A percentile compares a stretch with the other conserved stretches of the same genome.
These are phyloP conservation scores for Hypoxylon lienhwacheense DNA, from an alignment of 495 filamentous ascomycete genomes.

Conservation along the genomic window DNA sequence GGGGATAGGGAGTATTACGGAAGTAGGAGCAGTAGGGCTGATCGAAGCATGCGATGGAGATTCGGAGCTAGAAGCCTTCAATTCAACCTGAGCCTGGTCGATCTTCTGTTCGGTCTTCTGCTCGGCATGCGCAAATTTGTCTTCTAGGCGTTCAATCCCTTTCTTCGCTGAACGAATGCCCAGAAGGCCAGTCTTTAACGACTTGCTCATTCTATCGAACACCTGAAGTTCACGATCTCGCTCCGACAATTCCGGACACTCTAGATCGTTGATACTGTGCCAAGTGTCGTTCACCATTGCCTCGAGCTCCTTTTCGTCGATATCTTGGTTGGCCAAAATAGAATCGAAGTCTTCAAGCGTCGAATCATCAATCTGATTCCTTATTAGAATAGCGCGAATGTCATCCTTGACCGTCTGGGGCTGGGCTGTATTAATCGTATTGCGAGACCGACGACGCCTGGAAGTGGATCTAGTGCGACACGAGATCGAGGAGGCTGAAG, in stretches of 20 bases:
- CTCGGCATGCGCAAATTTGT: constrained; percentile 54
- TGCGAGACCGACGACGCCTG: constrained; percentile 41
- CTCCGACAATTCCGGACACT: constrained; percentile 36
- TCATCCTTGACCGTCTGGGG: constrained; percentile 54
- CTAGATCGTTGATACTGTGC: constrained; percentile 42
- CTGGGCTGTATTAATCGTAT: constrained; percentile 52
- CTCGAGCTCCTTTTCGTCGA: constrained; percentile 30
- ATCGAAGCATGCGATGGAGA: constrained; percentile 3
- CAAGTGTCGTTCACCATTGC: constrained; percentile 34
- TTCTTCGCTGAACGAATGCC: constrained; percentile 68
- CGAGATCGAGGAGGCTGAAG: constrained; percentile 28
- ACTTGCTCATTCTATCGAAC: constrained; percentile 59
- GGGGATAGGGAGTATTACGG: constrained; percentile 58
- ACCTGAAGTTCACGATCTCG: constrained; percentile 56
- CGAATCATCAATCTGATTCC: constrained; percentile 56
- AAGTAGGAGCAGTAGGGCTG: constrained; percentile 34
- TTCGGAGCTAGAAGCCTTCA: constrained; percentile 3
- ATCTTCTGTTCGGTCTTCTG: constrained; percentile 38
- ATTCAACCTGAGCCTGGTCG: constrained; percentile 8
- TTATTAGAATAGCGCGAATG: constrained; percentile 50
- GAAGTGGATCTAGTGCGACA: constrained; percentile 39
- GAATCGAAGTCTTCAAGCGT: constrained; percentile 55
- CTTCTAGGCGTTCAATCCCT: constrained; percentile 67
- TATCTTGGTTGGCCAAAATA: constrained; percentile 39
- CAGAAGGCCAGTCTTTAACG: constrained; percentile 59